These are phyloP conservation scores for Neurospora terricola DNA, from an alignment of 495 filamentous ascomycete genomes.

Conservation along the genomic window DNA sequence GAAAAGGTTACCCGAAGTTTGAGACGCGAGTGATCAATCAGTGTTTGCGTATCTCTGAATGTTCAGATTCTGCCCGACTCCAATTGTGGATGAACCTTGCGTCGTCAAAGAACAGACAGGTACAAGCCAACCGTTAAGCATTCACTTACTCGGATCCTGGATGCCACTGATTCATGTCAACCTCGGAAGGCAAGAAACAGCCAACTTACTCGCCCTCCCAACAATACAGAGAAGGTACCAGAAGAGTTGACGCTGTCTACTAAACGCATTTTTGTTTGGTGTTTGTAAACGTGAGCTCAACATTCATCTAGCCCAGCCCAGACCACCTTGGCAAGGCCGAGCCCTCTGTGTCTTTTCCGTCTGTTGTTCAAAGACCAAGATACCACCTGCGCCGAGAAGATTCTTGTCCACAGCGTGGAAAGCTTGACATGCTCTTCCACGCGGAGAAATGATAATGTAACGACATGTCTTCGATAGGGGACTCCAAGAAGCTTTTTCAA, in stretches of 20 bases:
- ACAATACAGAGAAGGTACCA: no score
- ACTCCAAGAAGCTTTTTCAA: background rate
- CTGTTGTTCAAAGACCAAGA: background rate
- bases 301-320: background rate
- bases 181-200: background rate
- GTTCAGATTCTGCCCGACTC: background rate
- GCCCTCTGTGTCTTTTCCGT: background rate
- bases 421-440: background rate
- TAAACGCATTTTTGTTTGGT: background rate
- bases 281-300: background rate
- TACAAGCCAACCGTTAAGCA: background rate
- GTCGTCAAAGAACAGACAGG: background rate
- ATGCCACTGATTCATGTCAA: background rate
- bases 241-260: background rate
- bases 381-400: background rate
- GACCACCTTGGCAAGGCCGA: background rate
- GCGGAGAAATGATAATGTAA: background rate
- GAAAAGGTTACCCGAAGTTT: background rate
- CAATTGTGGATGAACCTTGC: background rate
- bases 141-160: background rate
- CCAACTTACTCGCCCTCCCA: background rate
- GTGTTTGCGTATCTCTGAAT: background rate
- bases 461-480: background rate
- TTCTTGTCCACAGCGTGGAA: background rate
- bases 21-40: background rate